Conservation (phyloP, 2,329 filamentous ascomycete genomes). For the Phaeosphaeriaceae sp. region DNA sequence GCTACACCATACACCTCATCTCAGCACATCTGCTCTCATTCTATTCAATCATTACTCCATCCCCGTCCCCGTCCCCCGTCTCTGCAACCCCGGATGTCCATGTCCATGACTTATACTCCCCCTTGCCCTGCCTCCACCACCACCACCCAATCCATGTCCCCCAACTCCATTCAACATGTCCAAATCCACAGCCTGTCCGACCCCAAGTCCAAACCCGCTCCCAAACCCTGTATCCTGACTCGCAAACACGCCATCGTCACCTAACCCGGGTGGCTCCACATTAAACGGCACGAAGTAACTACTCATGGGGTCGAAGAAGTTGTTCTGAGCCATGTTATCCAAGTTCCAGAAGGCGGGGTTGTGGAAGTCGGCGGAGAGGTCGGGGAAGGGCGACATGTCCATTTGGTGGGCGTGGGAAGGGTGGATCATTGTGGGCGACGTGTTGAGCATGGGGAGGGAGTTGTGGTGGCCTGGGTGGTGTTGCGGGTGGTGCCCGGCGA, state of each 20-base stretch:
- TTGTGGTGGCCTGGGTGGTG: conserved; percentile 36
- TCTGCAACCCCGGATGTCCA: background rate
- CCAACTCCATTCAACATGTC: conserved; percentile 25
- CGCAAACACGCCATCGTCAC: conserved; percentile 46
- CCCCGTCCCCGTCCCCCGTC: conserved; percentile 4
- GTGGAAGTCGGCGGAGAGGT: conserved; percentile 41
- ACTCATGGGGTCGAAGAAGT: conserved; percentile 58
- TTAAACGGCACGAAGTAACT: conserved; percentile 96
- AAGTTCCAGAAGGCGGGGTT: conserved; percentile 42
- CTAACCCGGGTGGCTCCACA: conserved; percentile 72
- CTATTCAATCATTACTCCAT: background rate
- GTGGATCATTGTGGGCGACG: conserved; percentile 38
- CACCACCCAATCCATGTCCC: conserved; percentile 1
- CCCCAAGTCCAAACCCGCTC: conserved; percentile 9
- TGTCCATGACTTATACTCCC: background rate
- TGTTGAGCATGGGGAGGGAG: conserved; percentile 50
- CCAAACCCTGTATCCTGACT: conserved; percentile 30
- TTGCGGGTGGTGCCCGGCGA: conserved; percentile 53
- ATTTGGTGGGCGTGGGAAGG: conserved; percentile 40
- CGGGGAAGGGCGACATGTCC: conserved; percentile 44
- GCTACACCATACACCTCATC: background rate
- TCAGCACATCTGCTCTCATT: background rate
- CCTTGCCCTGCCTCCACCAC: background rate
- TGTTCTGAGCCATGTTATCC: conserved; percentile 29
- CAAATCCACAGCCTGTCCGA: conserved; percentile 23